Base-by-base conservation (phyloP, 441 rosid species). In the Pelargonium cotyledonis region DNA sequence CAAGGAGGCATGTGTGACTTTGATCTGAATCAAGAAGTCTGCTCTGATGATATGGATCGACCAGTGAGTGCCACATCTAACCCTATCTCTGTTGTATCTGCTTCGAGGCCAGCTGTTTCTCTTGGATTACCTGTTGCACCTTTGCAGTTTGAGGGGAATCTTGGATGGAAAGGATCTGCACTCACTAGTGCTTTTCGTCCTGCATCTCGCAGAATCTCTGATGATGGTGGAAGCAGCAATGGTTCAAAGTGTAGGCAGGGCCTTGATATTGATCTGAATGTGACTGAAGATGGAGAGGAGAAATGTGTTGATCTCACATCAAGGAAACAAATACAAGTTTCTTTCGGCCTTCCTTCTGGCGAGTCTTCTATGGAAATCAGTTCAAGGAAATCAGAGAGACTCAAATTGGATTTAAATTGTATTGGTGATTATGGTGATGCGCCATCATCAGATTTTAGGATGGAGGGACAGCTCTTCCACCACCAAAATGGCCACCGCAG, bases 261-360 rank as follows among this genome's bases (percentile, higher is more conserved):
- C 75, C 85, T 88, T 70, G 90, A 85, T 75, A 79, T 95, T 21
- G 99, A 95, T 87, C 95, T 95, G 72, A 95, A 95, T 82, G 85
- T 88, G 76, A 81, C 89, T 0, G 97, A 85, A 81, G 82, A 71
- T 73, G 96, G 82, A 71, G 96, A 95, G 75, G 96, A 88, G 71
- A 85, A 83, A 70, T 77, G 75, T 12, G 79, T 77, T 58, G 88
- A 82, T 68, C 66, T 77, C 6, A 74, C 77, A 61, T 75, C 80
- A 1, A 85, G 79, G 76, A 81, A 84, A 68, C 88, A 78, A 72
- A 69, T 84, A 70, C 82, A 86, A 15, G 85, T 79, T 67, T 83
- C 85, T 26, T 84, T 90, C 71, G 78, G 83, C 63, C 75, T 81
- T 68, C 84, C 71, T 66, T 84, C 82, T 70, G 88, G 88, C 65